Percentiles rank a stretch among this genome's conserved stretches.
phyloP scores from a whole-genome alignment of 129 eudicot species.

The Mikania micrantha region DNA sequence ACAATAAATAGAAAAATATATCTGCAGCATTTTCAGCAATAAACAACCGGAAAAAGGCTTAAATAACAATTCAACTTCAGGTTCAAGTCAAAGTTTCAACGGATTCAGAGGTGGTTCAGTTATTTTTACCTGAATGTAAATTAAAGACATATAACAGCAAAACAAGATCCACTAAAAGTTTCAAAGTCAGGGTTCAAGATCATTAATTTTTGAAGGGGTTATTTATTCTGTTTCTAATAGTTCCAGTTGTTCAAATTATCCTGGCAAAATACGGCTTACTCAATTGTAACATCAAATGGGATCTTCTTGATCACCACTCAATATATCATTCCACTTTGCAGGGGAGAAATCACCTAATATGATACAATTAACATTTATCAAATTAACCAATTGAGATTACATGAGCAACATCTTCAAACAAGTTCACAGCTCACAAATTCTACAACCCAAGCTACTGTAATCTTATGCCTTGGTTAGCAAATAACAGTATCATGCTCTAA shows the following conservation, averaged over 20 bases:
- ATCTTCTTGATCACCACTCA: background rate
- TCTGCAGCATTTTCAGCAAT: no score
- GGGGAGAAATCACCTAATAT: no score
- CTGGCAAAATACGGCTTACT: background rate
- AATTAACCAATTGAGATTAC: background rate
- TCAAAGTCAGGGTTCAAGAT: no score
- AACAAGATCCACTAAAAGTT: no score
- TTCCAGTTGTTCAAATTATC: no score
- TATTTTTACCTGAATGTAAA: no score
- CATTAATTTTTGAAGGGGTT: no score
- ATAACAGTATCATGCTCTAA: background rate
- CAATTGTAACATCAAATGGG: background rate
- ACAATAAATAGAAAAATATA: background rate
- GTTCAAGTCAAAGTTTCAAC: background rate
- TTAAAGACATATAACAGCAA: no score
- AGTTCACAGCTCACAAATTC: background rate
- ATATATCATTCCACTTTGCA: background rate
- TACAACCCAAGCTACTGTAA: background rate
- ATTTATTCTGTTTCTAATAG: no score
- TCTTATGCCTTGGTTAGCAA: background rate
- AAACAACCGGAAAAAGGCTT: background rate
- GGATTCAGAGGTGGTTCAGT: no score
- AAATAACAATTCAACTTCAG: background rate
- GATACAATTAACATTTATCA: background rate
- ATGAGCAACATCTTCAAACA: background rate